These are phyloP conservation scores for Linaria vulgaris DNA, from an alignment of 257 asterid genomes.

Conservation along the genomic window DNA sequence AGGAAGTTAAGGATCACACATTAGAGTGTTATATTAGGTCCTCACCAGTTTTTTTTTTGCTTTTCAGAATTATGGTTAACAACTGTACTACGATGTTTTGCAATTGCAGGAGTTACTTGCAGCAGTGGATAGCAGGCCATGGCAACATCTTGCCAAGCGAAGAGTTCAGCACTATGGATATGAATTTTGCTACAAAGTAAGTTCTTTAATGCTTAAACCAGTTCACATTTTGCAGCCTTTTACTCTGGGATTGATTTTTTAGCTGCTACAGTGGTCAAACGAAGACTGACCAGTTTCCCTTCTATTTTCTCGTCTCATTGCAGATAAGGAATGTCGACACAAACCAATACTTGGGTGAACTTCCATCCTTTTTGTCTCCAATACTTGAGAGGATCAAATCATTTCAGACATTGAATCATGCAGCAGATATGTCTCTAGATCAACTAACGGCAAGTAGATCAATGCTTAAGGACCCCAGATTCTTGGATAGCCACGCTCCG, in stretches of 20 bases:
- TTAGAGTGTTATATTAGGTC: constrained; percentile 24
- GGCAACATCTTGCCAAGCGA: constrained; percentile 91
- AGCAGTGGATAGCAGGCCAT: constrained; percentile 69
- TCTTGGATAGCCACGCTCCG: not conserved
- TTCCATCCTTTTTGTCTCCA: constrained; percentile 71
- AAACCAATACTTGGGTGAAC: constrained; percentile 74
- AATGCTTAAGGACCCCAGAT: constrained; percentile 13
- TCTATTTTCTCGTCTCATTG: constrained; percentile 11
- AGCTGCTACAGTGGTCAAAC: not conserved
- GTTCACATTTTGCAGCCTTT: not conserved
- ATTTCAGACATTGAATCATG: constrained; percentile 44
- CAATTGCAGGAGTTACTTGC: constrained; percentile 69
- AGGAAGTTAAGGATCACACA: constrained; percentile 62
- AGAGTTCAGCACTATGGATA: constrained; percentile 95
- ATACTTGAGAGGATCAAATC: constrained; percentile 54
- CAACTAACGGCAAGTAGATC: constrained; percentile 73
- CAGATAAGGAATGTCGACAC: constrained; percentile 91
- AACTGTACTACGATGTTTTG: not conserved
- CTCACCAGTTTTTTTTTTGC: constrained; percentile 17
- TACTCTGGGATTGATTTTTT: not conserved
- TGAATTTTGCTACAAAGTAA: constrained; percentile 80
- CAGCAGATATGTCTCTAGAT: constrained; percentile 49
- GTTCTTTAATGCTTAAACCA: constrained; percentile 21
- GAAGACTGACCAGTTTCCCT: constrained; percentile 8
- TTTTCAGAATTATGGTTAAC: not conserved